Percentiles rank a stretch among this genome's conserved stretches.
phyloP scores from a whole-genome alignment of 140 eudicot species.

The Anethum foeniculum region DNA sequence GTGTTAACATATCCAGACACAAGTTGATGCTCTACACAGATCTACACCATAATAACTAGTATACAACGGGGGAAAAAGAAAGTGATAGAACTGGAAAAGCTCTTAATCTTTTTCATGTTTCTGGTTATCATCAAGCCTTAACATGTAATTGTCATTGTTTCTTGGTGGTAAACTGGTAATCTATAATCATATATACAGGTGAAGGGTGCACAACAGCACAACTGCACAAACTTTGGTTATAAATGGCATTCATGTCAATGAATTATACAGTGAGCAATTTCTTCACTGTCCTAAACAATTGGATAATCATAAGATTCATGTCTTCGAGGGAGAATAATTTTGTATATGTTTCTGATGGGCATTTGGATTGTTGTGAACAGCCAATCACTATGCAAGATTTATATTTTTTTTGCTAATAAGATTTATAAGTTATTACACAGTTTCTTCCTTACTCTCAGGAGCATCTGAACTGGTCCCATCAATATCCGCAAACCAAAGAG shows the following conservation, averaged over 20 bases:
- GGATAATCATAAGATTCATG: not conserved
- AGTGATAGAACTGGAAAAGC: not conserved
- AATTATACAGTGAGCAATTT: not conserved
- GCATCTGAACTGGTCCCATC: too few species aligned
- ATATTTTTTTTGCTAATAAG: too few species aligned
- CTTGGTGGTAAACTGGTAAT: not conserved
- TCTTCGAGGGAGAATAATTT: not conserved
- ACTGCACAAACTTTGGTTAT: not conserved
- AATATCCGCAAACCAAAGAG: too few species aligned
- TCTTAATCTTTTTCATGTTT: not conserved
- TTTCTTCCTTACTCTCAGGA: too few species aligned
- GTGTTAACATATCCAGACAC: constrained; percentile 32
- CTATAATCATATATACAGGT: not conserved
- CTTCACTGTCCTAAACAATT: not conserved
- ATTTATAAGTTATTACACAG: too few species aligned
- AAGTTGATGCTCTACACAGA: not conserved
- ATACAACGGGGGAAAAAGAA: not conserved
- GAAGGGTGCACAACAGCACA: constrained; percentile 1
- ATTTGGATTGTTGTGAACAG: not conserved
- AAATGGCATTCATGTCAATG: not conserved
- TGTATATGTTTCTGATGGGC: not conserved
- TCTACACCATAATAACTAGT: not conserved
- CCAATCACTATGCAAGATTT: not conserved
- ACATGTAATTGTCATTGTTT: constrained; percentile 3
- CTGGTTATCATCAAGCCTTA: not conserved